These are phyloP conservation scores for Immersiporthe knoxdaviesiana DNA, from an alignment of 2,329 filamentous ascomycete species.

Conservation along the genomic window DNA sequence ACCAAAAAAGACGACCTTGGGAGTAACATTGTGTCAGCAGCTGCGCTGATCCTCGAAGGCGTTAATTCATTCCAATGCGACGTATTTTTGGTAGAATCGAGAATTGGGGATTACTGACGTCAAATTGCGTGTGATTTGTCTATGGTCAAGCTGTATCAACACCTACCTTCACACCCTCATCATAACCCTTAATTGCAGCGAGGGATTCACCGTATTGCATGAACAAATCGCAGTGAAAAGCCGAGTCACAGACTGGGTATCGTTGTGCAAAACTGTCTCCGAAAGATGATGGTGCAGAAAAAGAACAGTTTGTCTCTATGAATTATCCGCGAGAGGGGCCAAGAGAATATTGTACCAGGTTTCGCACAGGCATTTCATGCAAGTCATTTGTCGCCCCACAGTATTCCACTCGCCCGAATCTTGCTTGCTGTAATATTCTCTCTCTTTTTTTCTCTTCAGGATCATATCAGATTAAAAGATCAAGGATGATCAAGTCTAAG, in stretches of 20 bases:
- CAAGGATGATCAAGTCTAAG: too few relatives aligned
- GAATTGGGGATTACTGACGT: not conserved
- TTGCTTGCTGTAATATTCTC: too few relatives aligned
- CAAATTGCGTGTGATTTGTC: not conserved
- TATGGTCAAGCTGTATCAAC: not conserved
- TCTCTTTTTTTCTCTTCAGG: too few relatives aligned
- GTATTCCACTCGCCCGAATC: not conserved
- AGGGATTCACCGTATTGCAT: too few relatives aligned
- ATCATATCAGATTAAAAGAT: too few relatives aligned
- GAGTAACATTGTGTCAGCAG: not conserved
- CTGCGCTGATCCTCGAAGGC: not conserved
- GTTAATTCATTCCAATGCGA: not conserved
- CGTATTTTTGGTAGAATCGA: not conserved
- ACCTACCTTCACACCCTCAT: too few relatives aligned
- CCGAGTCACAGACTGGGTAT: not conserved
- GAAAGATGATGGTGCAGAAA: not conserved
- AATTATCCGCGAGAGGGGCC: not conserved
- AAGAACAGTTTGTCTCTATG: not conserved
- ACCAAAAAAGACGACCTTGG: not conserved
- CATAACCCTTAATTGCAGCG: too few relatives aligned
- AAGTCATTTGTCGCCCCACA: not conserved
- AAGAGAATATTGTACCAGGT: not conserved
- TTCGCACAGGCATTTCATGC: not conserved
- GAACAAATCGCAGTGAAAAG: not conserved
- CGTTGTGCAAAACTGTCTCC: not conserved